phyloP scores from a whole-genome alignment of 192 early-diverging fungal genomes.

The Dissophora globulifera region DNA sequence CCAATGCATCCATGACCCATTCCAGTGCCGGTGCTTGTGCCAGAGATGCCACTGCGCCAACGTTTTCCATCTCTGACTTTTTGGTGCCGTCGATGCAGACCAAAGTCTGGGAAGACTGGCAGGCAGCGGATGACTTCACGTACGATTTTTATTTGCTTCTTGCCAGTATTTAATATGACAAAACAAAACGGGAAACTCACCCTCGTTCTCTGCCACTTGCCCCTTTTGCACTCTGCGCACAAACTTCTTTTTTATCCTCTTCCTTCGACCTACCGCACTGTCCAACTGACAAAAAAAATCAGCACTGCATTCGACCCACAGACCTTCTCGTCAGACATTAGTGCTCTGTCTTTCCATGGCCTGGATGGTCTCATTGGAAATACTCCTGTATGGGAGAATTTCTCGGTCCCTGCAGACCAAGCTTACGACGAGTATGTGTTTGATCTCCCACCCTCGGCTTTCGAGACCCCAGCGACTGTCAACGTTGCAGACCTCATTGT shows the following conservation, averaged over 20 bases:
- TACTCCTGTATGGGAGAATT: constrained; percentile 31
- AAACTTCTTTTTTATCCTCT: constrained; percentile 1
- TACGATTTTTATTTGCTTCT: constrained; percentile 12
- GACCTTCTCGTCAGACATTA: constrained; percentile 25
- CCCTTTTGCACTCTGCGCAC: background rate
- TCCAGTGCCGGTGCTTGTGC: background rate
- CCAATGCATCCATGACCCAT: background rate
- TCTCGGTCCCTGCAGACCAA: constrained; percentile 23
- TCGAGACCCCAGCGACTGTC: constrained; percentile 34
- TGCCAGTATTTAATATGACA: background rate
- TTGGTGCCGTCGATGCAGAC: constrained; percentile 46
- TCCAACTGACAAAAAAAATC: background rate
- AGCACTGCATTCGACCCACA: constrained; percentile 32
- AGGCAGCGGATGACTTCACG: constrained; percentile 40
- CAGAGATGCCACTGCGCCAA: background rate
- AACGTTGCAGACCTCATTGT: constrained; percentile 49
- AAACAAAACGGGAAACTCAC: constrained; percentile 17
- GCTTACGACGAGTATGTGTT: constrained; percentile 50
- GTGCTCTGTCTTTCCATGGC: constrained; percentile 15
- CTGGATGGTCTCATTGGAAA: constrained; percentile 33
- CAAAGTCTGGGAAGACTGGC: constrained; percentile 53
- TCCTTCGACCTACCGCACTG: no score
- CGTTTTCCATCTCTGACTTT: constrained; percentile 51
- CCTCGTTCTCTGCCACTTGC: constrained; percentile 1
- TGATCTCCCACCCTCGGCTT: constrained; percentile 30